phyloP scores from a whole-genome alignment of 225 moss, liverwort and hornwort species.

The Neckera pumila region DNA sequence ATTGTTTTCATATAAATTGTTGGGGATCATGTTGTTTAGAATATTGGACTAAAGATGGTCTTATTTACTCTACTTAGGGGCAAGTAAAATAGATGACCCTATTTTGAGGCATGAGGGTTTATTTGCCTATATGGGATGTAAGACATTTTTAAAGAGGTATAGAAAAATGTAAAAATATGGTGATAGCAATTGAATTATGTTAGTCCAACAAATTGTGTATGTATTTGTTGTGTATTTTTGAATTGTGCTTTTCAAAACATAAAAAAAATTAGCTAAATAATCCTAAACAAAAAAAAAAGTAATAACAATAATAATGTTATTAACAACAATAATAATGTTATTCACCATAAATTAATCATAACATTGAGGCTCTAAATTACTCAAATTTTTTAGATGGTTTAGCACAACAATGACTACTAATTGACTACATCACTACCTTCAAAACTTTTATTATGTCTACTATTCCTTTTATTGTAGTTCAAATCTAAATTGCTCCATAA shows the following conservation, averaged over 20 bases:
- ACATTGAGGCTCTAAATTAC: background rate
- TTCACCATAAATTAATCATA: background rate
- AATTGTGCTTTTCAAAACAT: background rate
- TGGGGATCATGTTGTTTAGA: accelerated
- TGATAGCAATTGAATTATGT: background rate
- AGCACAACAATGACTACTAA: background rate
- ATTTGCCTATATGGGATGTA: accelerated
- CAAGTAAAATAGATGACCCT: background rate
- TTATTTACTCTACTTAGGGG: background rate
- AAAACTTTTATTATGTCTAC: background rate
- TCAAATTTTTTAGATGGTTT: background rate
- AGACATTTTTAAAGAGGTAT: background rate
- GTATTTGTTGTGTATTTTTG: background rate
- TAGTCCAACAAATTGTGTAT: accelerated
- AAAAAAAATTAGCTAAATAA: background rate
- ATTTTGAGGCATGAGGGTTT: background rate
- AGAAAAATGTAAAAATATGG: background rate
- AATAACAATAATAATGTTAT: background rate
- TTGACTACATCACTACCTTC: background rate
- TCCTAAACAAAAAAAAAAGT: background rate
- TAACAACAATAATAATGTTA: background rate
- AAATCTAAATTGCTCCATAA: background rate
- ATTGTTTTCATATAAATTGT: background rate
- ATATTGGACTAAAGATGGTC: accelerated
- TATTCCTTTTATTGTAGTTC: accelerated